Evolutionary conservation across 352 stramenopile species (phyloP).

Genomic region (Globisporangium cederbergense): DNA sequence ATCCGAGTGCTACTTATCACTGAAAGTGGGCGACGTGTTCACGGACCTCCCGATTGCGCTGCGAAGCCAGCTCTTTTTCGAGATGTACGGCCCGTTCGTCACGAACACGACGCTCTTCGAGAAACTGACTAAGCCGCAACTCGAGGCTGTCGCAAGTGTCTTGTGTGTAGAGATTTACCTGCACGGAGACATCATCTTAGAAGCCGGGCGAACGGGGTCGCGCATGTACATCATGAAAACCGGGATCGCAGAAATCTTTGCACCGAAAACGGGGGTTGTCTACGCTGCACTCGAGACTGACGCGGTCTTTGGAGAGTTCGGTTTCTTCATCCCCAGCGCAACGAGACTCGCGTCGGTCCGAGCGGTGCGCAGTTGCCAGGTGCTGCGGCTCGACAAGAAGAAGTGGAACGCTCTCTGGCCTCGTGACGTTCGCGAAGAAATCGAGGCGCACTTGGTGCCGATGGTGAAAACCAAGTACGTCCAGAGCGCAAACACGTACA

Average conservation of each 20-base stretch:
- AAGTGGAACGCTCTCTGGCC: slow-evolving; percentile 60
- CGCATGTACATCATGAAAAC: slow-evolving; percentile 50
- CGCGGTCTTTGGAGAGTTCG: slow-evolving; percentile 55
- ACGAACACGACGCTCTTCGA: slow-evolving; percentile 33
- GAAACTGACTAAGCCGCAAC: slow-evolving; percentile 31
- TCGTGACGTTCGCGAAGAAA: slow-evolving; percentile 21
- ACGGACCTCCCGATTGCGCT: slow-evolving; percentile 38
- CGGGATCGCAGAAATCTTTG: slow-evolving; percentile 43
- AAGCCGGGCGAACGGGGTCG: slow-evolving; percentile 36
- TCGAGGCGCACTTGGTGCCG: slow-evolving; percentile 41
- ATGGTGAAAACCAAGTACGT: slow-evolving; percentile 38
- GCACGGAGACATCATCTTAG: slow-evolving; percentile 55
- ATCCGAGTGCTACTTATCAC: slow-evolving; percentile 41
- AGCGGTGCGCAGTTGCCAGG: slow-evolving; percentile 53
- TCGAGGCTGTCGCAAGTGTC: slow-evolving; percentile 45
- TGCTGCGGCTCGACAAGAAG: slow-evolving; percentile 50
- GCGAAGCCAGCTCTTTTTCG: slow-evolving; percentile 35
- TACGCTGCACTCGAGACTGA: slow-evolving; percentile 30
- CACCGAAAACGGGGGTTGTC: slow-evolving; percentile 31
- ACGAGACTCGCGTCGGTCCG: slow-evolving; percentile 42
- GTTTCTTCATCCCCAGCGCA: slow-evolving; percentile 53
- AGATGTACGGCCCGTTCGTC: slow-evolving; percentile 50
- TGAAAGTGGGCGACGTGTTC: slow-evolving; percentile 39
- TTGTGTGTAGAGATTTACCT: slow-evolving; percentile 66
- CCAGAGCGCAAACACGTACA: slow-evolving; percentile 26